Evolutionary conservation across 306 rosid species (phyloP).

Genomic region (Glycine tomentella): DNA sequence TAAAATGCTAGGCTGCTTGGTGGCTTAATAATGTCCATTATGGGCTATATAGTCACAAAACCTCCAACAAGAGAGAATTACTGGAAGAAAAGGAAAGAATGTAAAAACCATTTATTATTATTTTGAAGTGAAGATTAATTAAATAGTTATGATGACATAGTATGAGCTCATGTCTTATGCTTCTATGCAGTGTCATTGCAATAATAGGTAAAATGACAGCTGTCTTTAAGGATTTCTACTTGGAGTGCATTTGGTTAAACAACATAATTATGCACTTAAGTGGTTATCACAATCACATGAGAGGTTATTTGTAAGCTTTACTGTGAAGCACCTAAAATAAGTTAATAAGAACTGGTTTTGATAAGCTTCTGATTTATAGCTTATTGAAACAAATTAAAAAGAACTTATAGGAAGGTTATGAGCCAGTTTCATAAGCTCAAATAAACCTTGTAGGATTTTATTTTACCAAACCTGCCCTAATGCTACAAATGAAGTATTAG

Average conservation of each 20-base stretch:
- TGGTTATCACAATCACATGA: neutral
- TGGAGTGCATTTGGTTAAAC: neutral
- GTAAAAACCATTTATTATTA: constrained; percentile 6
- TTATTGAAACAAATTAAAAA: neutral
- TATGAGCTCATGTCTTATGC: neutral
- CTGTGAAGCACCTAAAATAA: neutral
- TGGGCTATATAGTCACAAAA: neutral
- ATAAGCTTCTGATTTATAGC: neutral
- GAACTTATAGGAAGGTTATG: constrained; percentile 2
- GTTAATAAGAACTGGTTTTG: neutral
- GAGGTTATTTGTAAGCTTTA: neutral
- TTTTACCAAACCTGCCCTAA: neutral
- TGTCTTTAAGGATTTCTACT: constrained; percentile 4
- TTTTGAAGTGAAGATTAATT: constrained; percentile 22
- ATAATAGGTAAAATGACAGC: constrained; percentile 12
- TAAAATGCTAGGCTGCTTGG: constrained; percentile 24
- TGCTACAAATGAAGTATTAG: constrained; percentile 30
- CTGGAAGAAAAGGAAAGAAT: constrained; percentile 16
- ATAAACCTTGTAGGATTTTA: neutral
- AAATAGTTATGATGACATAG: constrained; percentile 11
- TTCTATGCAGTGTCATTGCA: constrained; percentile 16
- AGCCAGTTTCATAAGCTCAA: neutral
- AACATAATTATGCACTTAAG: neutral
- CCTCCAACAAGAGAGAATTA: neutral
- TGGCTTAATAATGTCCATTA: constrained; percentile 17